Conservation (phyloP, 2,329 filamentous ascomycete genomes). For the Arthrinium phaeospermum region DNA sequence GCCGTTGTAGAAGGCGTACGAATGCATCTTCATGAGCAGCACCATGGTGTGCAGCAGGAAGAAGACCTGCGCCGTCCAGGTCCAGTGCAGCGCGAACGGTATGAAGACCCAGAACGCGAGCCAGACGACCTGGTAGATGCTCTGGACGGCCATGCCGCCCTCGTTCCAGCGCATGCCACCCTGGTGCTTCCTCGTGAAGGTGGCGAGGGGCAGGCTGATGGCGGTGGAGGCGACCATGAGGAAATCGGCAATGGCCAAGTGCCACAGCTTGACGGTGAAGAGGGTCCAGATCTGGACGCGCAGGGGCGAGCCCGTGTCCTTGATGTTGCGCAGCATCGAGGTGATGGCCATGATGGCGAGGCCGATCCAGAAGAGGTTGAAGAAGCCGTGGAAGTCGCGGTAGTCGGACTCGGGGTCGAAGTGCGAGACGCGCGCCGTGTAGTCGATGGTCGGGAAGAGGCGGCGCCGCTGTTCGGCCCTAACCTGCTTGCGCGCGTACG, state of each 20-base stretch:
- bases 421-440: slow-evolving; percentile 87
- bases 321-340: slow-evolving; percentile 89
- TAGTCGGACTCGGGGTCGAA: slow-evolving; percentile 94
- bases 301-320: slow-evolving; percentile 88
- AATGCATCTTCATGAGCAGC: slow-evolving; percentile 99
- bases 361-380: slow-evolving; percentile 97
- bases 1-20: slow-evolving; percentile 97
- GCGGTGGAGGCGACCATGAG: slow-evolving; percentile 82
- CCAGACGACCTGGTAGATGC: slow-evolving; percentile 80
- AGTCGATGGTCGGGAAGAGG: slow-evolving; percentile 92
- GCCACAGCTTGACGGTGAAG: slow-evolving; percentile 87
- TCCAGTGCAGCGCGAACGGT: slow-evolving; percentile 87
- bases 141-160: slow-evolving; percentile 83
- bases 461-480: slow-evolving; percentile 81
- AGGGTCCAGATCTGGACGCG: slow-evolving; percentile 86
- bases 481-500: slow-evolving; percentile 80
- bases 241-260: slow-evolving; percentile 81
- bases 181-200: slow-evolving; percentile 61
- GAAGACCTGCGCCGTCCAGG: slow-evolving; percentile 97
- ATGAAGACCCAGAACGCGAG: slow-evolving; percentile 81
- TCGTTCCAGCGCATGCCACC: slow-evolving; percentile 72
- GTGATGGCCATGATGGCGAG: slow-evolving; percentile 97
- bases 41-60: slow-evolving; percentile 89
- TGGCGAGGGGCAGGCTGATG: slow-evolving; percentile 76
- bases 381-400: slow-evolving; percentile 95